phyloP scores from a whole-genome alignment of 139 green algal species.

The Marvania coccoides region DNA sequence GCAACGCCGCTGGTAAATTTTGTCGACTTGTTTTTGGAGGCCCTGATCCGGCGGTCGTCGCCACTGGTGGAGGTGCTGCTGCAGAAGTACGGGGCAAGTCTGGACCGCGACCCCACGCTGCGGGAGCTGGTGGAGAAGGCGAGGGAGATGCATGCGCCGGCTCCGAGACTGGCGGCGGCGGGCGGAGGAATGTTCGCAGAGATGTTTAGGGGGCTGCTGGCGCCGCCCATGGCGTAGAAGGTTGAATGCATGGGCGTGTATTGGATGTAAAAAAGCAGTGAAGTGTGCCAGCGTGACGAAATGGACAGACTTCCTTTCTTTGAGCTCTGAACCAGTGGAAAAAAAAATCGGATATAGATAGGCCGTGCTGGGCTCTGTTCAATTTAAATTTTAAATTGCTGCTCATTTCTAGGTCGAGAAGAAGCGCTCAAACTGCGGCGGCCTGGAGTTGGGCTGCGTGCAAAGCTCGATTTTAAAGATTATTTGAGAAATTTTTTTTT shows the following conservation, averaged over 20 bases:
- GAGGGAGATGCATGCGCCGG: background rate
- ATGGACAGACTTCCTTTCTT: too few relatives aligned
- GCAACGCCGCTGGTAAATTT: slow-evolving; percentile 13
- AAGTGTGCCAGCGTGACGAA: too few relatives aligned
- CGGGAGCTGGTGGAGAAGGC: background rate
- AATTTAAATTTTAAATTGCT: too few relatives aligned
- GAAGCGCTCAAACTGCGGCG: too few relatives aligned
- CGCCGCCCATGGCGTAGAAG: too few relatives aligned
- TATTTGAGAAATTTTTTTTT: too few relatives aligned
- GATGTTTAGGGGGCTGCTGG: slow-evolving; percentile 6
- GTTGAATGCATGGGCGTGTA: background rate
- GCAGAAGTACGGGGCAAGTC: background rate
- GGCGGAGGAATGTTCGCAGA: slow-evolving; percentile 5
- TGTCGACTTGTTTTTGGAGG: slow-evolving; percentile 2
- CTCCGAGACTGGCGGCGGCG: background rate
- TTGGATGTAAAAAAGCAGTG: background rate
- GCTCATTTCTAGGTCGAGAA: too few relatives aligned
- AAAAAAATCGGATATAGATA: too few relatives aligned
- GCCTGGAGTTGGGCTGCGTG: too few relatives aligned
- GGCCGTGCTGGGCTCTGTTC: too few relatives aligned
- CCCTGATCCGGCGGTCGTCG: background rate
- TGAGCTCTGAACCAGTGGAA: too few relatives aligned
- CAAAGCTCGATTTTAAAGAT: too few relatives aligned
- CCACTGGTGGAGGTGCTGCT: slow-evolving; percentile 8
- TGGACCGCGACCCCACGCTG: slow-evolving; percentile 14